Percentiles rank a stretch among this genome's conserved stretches.
Evolutionary conservation across 805 yeast genomes (phyloP).

Genomic region (Saturnispora halmiae): DNA sequence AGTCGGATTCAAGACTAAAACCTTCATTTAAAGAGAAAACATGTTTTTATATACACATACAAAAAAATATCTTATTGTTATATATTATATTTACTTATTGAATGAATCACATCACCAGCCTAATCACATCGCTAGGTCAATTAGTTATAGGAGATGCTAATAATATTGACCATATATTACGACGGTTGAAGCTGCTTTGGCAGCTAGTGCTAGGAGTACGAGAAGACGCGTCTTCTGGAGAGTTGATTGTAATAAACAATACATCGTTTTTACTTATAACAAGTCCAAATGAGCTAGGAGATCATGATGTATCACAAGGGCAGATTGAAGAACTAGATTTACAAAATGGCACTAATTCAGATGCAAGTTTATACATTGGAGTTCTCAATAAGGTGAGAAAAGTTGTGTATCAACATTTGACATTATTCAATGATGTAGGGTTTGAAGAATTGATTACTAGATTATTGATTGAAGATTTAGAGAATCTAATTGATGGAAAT

Average conservation of each 20-base stretch:
- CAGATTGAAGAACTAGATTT: slow-evolving; percentile 3
- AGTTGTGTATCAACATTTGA: slow-evolving; percentile 4
- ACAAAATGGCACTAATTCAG: slow-evolving; percentile 1
- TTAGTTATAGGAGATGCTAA: not conserved
- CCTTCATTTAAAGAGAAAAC: slow-evolving; percentile 3
- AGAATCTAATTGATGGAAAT: not conserved
- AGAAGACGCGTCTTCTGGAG: not conserved
- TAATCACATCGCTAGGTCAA: slow-evolving; percentile 6
- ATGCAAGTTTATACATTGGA: slow-evolving; percentile 8
- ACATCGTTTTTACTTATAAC: not conserved
- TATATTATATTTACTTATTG: not conserved
- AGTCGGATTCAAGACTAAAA: slow-evolving; percentile 6
- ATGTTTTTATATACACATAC: not conserved
- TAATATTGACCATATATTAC: not conserved
- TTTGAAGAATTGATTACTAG: slow-evolving; percentile 1
- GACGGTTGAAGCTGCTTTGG: slow-evolving; percentile 7
- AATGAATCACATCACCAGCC: slow-evolving; percentile 5
- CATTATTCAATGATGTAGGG: not conserved
- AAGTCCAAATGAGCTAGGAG: not conserved
- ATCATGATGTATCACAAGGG: not conserved
- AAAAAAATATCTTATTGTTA: no score
- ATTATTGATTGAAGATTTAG: slow-evolving; percentile 3
- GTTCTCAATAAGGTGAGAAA: slow-evolving; percentile 8
- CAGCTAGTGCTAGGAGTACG: slow-evolving; percentile 6
- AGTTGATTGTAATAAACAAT: not conserved